phyloP scores from a whole-genome alignment of 768 basidiomycete species.

The Nidularia sp. region DNA sequence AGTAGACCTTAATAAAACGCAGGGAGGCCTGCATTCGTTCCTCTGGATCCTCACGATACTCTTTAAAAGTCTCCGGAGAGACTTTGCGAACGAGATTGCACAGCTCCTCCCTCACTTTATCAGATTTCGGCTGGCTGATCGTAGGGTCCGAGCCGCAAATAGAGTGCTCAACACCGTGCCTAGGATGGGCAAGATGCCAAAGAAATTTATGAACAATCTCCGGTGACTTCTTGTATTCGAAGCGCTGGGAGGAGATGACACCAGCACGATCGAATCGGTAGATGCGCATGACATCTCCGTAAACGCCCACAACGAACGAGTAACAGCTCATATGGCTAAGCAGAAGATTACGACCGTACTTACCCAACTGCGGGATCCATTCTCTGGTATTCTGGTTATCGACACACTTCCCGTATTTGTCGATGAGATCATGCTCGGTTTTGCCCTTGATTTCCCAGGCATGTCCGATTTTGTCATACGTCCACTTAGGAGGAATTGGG shows the following conservation, averaged over 20 bases:
- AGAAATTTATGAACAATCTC: background rate
- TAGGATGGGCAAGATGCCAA: background rate
- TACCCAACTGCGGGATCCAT: background rate
- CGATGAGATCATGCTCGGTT: background rate
- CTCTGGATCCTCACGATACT: background rate
- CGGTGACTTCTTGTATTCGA: background rate
- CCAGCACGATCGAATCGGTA: conserved; percentile 1
- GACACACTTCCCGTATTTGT: background rate
- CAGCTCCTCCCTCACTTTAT: background rate
- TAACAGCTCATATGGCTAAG: background rate
- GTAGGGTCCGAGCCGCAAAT: background rate
- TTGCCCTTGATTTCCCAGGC: background rate
- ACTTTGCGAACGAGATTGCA: too few relatives aligned
- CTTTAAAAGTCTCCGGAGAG: background rate
- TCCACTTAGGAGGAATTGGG: background rate
- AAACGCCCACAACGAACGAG: conserved; percentile 1
- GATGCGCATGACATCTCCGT: background rate
- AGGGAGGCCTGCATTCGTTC: background rate
- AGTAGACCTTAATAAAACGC: too few relatives aligned
- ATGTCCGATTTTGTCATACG: background rate
- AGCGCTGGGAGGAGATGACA: background rate
- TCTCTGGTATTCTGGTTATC: background rate
- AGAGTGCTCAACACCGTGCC: background rate
- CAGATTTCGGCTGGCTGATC: background rate
- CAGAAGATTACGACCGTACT: background rate